Evolutionary conservation across 805 yeast species (phyloP).

Genomic region (Cyberlindnera euphorbiiphila): DNA sequence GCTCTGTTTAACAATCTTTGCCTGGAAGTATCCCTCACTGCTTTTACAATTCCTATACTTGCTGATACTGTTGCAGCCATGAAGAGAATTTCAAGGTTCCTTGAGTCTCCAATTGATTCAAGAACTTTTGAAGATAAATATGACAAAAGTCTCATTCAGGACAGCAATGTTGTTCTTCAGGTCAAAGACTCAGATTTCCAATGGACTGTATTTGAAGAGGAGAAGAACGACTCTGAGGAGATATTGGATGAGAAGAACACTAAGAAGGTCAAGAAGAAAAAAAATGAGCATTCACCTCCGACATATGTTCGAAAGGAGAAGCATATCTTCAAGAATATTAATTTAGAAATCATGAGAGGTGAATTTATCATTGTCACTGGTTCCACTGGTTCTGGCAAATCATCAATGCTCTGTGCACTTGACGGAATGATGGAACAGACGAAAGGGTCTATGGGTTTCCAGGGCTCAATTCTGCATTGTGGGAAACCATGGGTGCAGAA

Average conservation of each 20-base stretch:
- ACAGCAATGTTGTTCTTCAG: slow-evolving; percentile 38
- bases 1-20: slow-evolving; percentile 61
- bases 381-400: slow-evolving; percentile 77
- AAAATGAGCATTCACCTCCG: not conserved
- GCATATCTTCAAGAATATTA: slow-evolving; percentile 37
- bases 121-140: slow-evolving; percentile 34
- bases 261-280: slow-evolving; percentile 1
- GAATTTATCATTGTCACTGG: slow-evolving; percentile 77
- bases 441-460: slow-evolving; percentile 42
- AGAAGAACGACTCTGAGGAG: slow-evolving; percentile 1
- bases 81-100: slow-evolving; percentile 53
- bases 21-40: slow-evolving; percentile 50
- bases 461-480: slow-evolving; percentile 47
- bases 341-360: slow-evolving; percentile 52
- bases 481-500: slow-evolving; percentile 82
- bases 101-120: slow-evolving; percentile 43
- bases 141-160: slow-evolving; percentile 15
- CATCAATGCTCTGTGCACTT: slow-evolving; percentile 64
- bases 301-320: slow-evolving; percentile 4
- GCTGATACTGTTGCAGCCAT: slow-evolving; percentile 59
- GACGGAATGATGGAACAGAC: slow-evolving; percentile 66
- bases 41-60: slow-evolving; percentile 54
- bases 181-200: slow-evolving; percentile 51
- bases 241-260: not conserved
- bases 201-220: slow-evolving; percentile 49